These are phyloP conservation scores for Penicillium dipodomyicola DNA, from an alignment of 495 filamentous ascomycete genomes.

Conservation along the genomic window DNA sequence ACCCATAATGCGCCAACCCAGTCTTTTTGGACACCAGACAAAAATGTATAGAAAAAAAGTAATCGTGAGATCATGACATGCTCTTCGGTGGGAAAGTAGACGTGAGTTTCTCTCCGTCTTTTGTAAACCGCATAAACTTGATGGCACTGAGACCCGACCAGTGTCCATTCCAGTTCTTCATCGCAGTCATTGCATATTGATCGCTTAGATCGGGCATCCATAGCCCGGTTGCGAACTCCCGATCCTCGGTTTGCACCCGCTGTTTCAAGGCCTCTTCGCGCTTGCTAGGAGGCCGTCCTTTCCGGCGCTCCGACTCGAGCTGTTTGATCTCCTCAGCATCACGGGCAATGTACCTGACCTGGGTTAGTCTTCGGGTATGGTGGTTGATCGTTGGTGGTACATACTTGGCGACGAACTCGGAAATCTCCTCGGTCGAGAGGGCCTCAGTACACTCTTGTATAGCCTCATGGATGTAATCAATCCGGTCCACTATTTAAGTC, in stretches of 20 bases:
- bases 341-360: conserved; percentile 68
- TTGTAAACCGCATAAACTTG: conserved; percentile 61
- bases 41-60: conserved; percentile 14
- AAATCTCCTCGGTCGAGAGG: conserved; percentile 57
- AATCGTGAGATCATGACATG: conserved; percentile 40
- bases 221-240: conserved; percentile 82
- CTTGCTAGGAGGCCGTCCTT: conserved; percentile 75
- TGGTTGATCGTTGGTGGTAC: conserved; percentile 10
- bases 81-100: conserved; percentile 71
- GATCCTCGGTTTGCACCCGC: conserved; percentile 64
- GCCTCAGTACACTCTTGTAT: conserved; percentile 53
- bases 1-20: conserved; percentile 30
- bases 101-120: conserved; percentile 51
- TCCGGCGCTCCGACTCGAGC: conserved; percentile 70
- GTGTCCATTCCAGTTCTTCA: conserved; percentile 60
- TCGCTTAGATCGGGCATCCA: conserved; percentile 65
- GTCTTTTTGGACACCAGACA: conserved; percentile 14
- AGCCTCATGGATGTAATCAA: conserved; percentile 67
- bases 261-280: conserved; percentile 75
- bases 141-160: conserved; percentile 59
- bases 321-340: conserved; percentile 71
- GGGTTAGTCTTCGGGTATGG: conserved; percentile 1
- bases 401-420: conserved; percentile 61
- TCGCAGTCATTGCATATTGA: conserved; percentile 47
- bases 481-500: conserved; percentile 59